phyloP scores from a whole-genome alignment of 805 yeast genomes.

The Yarrowia porcina region DNA sequence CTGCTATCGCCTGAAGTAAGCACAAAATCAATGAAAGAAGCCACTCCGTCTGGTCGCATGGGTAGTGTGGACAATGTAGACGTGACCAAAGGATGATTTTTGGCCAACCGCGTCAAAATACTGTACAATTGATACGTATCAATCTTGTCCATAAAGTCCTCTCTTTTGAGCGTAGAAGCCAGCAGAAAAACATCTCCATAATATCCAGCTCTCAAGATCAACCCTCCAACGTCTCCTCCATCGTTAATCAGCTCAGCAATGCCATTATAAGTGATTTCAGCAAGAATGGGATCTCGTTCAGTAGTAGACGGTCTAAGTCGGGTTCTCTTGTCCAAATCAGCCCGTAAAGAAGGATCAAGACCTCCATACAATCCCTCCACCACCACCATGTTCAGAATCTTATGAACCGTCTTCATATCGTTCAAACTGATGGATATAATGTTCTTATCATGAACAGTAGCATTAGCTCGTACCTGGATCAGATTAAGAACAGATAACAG shows the following conservation, averaged over 20 bases:
- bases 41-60: slow-evolving; percentile 23
- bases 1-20: background rate
- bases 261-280: slow-evolving; percentile 14
- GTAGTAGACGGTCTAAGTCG: background rate
- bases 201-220: slow-evolving; percentile 17
- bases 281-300: background rate
- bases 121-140: slow-evolving; percentile 14
- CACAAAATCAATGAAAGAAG: slow-evolving; percentile 2
- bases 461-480: background rate
- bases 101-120: background rate
- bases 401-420: slow-evolving; percentile 74
- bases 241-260: background rate
- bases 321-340: slow-evolving; percentile 60
- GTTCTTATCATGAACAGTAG: slow-evolving; percentile 10
- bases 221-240: slow-evolving; percentile 13
- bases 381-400: slow-evolving; percentile 59
- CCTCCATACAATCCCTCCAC: slow-evolving; percentile 59
- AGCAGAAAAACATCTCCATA: slow-evolving; percentile 8
- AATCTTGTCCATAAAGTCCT: background rate
- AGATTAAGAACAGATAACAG: background rate
- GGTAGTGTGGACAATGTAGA: background rate
- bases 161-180: background rate
- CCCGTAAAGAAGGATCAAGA: slow-evolving; percentile 48
- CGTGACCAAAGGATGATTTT: background rate
- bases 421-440: slow-evolving; percentile 64